Conservation (phyloP, 768 basidiomycete genomes). For the Leccinum subtestaceum region DNA sequence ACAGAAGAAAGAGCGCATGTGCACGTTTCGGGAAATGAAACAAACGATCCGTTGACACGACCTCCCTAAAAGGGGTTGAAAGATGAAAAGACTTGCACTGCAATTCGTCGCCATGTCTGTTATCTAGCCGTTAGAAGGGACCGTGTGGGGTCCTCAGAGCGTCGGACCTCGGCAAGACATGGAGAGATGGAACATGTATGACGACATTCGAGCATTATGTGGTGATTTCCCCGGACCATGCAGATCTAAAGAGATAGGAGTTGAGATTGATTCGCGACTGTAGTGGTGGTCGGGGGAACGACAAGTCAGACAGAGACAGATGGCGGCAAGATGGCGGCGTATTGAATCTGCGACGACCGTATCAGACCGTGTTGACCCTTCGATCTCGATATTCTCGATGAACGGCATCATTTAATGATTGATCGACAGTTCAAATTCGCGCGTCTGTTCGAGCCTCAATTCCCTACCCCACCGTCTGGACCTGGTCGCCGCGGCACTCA, state of each 20-base stretch:
- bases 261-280: slow-evolving; percentile 1
- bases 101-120: background rate
- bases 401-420: slow-evolving; percentile 4
- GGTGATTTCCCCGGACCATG: background rate
- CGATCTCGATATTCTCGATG: background rate
- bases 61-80: background rate
- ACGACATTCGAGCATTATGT: background rate
- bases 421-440: slow-evolving; percentile 1
- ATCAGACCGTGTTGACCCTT: slow-evolving; percentile 2
- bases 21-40: slow-evolving; percentile 1
- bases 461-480: background rate
- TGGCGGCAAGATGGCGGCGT: background rate
- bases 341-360: background rate
- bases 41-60: background rate
- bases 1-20: background rate
- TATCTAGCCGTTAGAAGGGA: background rate
- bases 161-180: background rate
- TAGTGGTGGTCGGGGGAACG: background rate
- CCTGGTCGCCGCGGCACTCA: background rate
- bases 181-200: background rate
- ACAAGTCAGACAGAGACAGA: background rate
- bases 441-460: background rate
- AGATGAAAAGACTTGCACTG: background rate
- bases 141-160: background rate
- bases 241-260: background rate